phyloP scores from a whole-genome alignment of 177 flowering plant genomes.

The Vitis hybrid region DNA sequence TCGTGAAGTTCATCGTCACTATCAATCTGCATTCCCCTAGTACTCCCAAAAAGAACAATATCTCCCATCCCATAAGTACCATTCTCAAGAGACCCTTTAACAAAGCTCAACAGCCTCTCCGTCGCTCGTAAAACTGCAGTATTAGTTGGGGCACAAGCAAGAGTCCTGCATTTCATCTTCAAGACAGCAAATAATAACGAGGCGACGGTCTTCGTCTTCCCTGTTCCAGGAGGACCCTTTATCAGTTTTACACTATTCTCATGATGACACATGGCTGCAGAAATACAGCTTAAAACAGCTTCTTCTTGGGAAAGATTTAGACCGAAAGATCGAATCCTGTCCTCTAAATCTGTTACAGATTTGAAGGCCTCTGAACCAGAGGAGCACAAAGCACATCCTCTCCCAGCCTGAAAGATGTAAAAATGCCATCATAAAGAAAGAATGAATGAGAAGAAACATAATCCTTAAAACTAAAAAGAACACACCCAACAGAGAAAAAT shows the following conservation, averaged over 20 bases:
- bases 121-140: conserved; percentile 14
- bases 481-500: conserved; percentile 3
- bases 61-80: not conserved
- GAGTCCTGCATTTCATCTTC: conserved; percentile 5
- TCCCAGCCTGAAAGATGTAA: too few relatives aligned
- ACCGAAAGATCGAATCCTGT: conserved; percentile 10
- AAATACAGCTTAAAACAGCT: conserved; percentile 40
- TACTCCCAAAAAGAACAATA: not conserved
- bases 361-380: too few relatives aligned
- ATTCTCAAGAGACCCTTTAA: not conserved
- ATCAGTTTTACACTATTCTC: conserved; percentile 35
- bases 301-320: conserved; percentile 43
- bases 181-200: not conserved
- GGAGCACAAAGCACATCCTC: too few relatives aligned
- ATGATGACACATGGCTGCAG: conserved; percentile 30
- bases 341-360: not conserved
- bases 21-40: conserved; percentile 24
- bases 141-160: conserved; percentile 19
- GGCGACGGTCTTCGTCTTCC: conserved; percentile 26
- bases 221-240: conserved; percentile 43
- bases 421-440: not conserved
- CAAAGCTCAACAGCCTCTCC: conserved; percentile 3
- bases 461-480: too few relatives aligned
- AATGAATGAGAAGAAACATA: too few relatives aligned
- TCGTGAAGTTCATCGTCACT: conserved; percentile 13